Evolutionary conservation across 768 basidiomycete species (phyloP).

Genomic region (Rhizopogon vulgaris): DNA sequence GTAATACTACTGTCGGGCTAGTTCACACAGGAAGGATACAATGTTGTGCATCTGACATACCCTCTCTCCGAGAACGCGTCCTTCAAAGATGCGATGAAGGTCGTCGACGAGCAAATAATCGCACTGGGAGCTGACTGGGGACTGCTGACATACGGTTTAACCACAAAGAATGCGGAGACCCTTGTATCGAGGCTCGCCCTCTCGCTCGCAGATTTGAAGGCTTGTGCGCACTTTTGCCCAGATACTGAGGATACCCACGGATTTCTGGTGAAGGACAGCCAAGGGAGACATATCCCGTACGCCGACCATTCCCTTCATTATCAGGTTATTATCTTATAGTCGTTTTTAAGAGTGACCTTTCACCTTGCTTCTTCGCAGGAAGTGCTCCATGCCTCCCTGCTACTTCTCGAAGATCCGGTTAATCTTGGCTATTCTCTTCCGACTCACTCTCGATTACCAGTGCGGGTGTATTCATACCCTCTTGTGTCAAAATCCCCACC

Average conservation of each 20-base stretch:
- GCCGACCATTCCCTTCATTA: neutral
- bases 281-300: conserved; percentile 24
- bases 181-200: conserved; percentile 6
- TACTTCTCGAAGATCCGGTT: conserved; percentile 17
- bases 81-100: conserved; percentile 14
- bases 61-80: conserved; percentile 10
- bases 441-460: conserved; percentile 20
- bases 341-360: conserved; percentile 24
- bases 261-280: conserved; percentile 20
- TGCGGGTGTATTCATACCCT: conserved; percentile 31
- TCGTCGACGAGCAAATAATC: conserved; percentile 10
- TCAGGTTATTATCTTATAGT: neutral
- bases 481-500: conserved; percentile 29
- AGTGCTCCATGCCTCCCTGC: conserved; percentile 23
- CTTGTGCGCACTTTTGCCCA: conserved; percentile 33
- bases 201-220: conserved; percentile 14
- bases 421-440: conserved; percentile 16
- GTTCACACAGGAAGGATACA: conserved; percentile 36
- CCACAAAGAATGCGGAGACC: conserved; percentile 16
- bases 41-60: conserved; percentile 26
- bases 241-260: conserved; percentile 15
- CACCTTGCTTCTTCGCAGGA: conserved; percentile 34
- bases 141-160: conserved; percentile 26
- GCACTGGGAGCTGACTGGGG: conserved; percentile 17
- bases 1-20: conserved; percentile 2